Evolutionary conservation across 1,139 yeast genomes (phyloP).

Genomic region (Magnusiomyces paraingens): DNA sequence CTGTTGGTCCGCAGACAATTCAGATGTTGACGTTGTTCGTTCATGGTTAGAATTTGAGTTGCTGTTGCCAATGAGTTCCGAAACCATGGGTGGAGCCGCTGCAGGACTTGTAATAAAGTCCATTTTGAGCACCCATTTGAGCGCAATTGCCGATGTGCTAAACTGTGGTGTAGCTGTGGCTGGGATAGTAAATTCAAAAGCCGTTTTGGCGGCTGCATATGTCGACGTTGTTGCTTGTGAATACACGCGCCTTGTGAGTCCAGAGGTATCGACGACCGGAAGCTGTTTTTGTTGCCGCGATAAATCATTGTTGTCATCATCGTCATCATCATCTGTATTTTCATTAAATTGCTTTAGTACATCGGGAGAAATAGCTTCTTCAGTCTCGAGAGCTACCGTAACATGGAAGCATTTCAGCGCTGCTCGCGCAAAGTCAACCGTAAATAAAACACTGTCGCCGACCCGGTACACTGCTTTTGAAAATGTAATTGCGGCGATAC

Average conservation of each 20-base stretch:
- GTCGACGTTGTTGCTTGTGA: constrained; percentile 22
- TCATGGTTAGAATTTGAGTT: not conserved
- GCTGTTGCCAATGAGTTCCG: not conserved
- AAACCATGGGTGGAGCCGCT: constrained; percentile 5
- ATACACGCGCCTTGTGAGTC: constrained; percentile 17
- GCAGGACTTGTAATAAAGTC: constrained; percentile 32
- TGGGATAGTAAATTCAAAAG: constrained; percentile 32
- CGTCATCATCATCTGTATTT: constrained; percentile 7
- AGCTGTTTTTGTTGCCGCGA: not conserved
- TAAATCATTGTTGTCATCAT: not conserved
- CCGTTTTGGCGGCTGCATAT: constrained; percentile 20
- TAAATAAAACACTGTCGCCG: constrained; percentile 34
- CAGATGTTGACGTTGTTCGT: too few relatives aligned
- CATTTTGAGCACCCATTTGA: constrained; percentile 32
- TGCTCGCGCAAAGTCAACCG: constrained; percentile 25
- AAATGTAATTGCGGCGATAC: constrained; percentile 31
- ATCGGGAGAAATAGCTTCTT: constrained; percentile 26
- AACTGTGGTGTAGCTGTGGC: constrained; percentile 35
- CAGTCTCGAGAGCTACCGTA: constrained; percentile 34
- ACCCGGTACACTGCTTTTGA: constrained; percentile 34
- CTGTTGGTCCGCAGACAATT: too few relatives aligned
- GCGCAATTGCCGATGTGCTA: constrained; percentile 29
- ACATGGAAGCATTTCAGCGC: constrained; percentile 33
- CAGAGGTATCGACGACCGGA: constrained; percentile 9
- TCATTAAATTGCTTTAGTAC: constrained; percentile 9